Evolutionary conservation across 306 rosid species (phyloP), one percentile per base, ranked within the genome.

Genomic region (Cicer judaicum): DNA sequence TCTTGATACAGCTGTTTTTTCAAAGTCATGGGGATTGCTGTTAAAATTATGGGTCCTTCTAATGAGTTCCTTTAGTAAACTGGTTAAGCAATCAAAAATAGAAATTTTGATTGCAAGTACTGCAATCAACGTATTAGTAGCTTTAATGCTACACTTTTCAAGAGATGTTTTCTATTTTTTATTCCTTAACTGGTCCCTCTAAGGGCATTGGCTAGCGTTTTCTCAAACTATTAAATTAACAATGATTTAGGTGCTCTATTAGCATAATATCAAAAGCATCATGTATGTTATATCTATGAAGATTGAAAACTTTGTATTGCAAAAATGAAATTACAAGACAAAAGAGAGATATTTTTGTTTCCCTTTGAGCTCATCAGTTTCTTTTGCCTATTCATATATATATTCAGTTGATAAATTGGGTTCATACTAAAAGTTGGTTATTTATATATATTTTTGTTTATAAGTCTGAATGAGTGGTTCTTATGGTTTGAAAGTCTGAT

Each of bases 241-340:
- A 52, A 40, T 73, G 80, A 47, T 55, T 56, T 71, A 16, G 59
- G 46, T 66, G 71, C 48, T 68, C 54, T 8, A 54, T 75, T 70
- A 65, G 29, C 67, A 71, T 64, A 19, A 29, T 29, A 29, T 29
- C 39, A 60, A 41, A 60, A 74, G 60, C 54, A 5, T 14, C 36
- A 2, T 74, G 53, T 39, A 12, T 54, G 36, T 36, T 72, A 53
- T 80, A 52, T 47, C 10, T 10, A 44, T 5, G 5, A 65, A 61
- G 78, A 40, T 57, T 52, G 59, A 61, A 43, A 11, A 2, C 43
- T 41, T 14, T 67, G 7, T 68, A 57, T 7, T 16, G 8, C 50
- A 52, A 14, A 55, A 9, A 21, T 21, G 19, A 12, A 41, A 41
- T 42, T 53, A 12, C 18, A 53, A 19, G 38, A 9, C 44, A 12